Evolutionary conservation across 768 basidiomycete species (phyloP).

Genomic region (Leccinum obscurum): DNA sequence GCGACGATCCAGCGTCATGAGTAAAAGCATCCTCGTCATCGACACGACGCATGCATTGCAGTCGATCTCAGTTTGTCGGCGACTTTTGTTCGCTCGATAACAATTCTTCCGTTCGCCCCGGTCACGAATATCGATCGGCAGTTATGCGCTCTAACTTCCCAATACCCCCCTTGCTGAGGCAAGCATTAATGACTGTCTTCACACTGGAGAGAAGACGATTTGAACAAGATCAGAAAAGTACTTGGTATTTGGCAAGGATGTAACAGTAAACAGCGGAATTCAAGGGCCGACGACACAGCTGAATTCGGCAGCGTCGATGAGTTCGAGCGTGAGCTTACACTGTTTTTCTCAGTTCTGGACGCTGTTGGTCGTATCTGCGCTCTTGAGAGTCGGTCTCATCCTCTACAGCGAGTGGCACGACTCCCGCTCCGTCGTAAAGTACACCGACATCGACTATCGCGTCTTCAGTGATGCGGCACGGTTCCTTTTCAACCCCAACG

Average conservation of each 20-base stretch:
- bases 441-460: conserved; percentile 97
- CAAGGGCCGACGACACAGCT: neutral
- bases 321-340: conserved; percentile 8
- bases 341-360: conserved; percentile 43
- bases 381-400: conserved; percentile 69
- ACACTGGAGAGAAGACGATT: too few relatives aligned
- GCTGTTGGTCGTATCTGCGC: conserved; percentile 53
- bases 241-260: too few relatives aligned
- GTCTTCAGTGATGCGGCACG: conserved; percentile 92
- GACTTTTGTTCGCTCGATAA: neutral
- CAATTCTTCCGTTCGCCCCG: neutral
- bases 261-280: neutral
- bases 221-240: neutral
- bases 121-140: neutral
- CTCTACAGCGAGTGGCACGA: conserved; percentile 92
- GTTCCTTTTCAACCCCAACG: conserved; percentile 57
- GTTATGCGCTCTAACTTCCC: neutral
- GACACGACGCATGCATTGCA: neutral
- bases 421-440: conserved; percentile 78
- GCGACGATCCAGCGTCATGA: neutral
- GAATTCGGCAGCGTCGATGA: conserved; percentile 1
- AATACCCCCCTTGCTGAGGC: neutral
- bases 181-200: neutral
- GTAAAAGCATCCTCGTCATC: neutral
- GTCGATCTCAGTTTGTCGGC: neutral